Conservation (phyloP, 2,329 filamentous ascomycete species). For the Phymatotrichopsis omnivora region DNA sequence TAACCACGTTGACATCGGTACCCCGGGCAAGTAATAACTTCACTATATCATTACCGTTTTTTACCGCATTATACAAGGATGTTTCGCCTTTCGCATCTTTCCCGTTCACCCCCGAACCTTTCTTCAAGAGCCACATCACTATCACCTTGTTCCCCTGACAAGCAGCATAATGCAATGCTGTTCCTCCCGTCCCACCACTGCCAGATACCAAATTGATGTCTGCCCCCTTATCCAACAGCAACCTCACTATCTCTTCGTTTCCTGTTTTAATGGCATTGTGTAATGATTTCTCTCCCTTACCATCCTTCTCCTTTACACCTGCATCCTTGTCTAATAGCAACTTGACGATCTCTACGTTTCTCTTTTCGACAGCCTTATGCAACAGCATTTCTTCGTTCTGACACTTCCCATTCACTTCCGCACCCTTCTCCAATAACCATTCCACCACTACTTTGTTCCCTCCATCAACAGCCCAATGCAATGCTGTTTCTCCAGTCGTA, state of each 20-base stretch:
- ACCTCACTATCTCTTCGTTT: slow-evolving; percentile 10
- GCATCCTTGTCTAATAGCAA: slow-evolving; percentile 10
- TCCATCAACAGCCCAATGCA: slow-evolving; percentile 19
- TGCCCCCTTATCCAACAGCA: slow-evolving; percentile 17
- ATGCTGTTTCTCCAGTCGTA: too few relatives aligned
- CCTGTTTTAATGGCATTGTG: slow-evolving; percentile 23
- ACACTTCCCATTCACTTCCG: slow-evolving; percentile 19
- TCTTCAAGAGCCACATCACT: slow-evolving; percentile 12
- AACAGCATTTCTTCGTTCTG: too few relatives aligned
- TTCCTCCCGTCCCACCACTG: too few relatives aligned
- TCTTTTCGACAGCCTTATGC: slow-evolving; percentile 18
- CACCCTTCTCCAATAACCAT: slow-evolving; percentile 14
- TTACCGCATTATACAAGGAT: slow-evolving; percentile 23
- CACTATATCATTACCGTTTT: slow-evolving; percentile 14
- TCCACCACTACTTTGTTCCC: slow-evolving; percentile 13
- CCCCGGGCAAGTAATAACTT: slow-evolving; percentile 16
- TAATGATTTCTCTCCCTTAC: slow-evolving; percentile 21
- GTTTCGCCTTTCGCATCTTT: slow-evolving; percentile 21
- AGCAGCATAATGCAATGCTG: slow-evolving; percentile 16
- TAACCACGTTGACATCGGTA: too few relatives aligned
- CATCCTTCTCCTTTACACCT: slow-evolving; percentile 15
- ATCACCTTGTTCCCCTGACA: slow-evolving; percentile 13
- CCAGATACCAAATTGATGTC: too few relatives aligned
- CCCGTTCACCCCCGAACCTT: slow-evolving; percentile 10
- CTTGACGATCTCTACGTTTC: slow-evolving; percentile 13